A percentile compares a stretch with the other conserved stretches of the same genome.
These are phyloP conservation scores for Esteya vermicola DNA, from an alignment of 2,329 filamentous ascomycete genomes.

Conservation along the genomic window DNA sequence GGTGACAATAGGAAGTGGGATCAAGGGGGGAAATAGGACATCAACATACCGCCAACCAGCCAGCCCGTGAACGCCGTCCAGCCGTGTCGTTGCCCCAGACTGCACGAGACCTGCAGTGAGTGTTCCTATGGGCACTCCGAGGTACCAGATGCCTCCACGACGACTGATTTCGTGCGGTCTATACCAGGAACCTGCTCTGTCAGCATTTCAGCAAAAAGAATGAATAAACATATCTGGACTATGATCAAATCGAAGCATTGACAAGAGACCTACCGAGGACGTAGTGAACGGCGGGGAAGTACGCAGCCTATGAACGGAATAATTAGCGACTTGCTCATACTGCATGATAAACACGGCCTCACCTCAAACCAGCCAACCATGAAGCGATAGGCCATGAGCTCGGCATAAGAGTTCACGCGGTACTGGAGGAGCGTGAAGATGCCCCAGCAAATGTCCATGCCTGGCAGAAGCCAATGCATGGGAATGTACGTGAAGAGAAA, in stretches of 20 bases:
- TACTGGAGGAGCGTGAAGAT: slow-evolving; percentile 26
- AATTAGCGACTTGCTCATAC: no score
- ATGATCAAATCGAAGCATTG: no score
- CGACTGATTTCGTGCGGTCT: slow-evolving; percentile 45
- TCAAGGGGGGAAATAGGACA: no score
- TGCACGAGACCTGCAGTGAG: slow-evolving; percentile 25
- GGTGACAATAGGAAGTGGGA: no score
- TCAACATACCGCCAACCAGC: slow-evolving; percentile 38
- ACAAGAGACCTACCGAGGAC: no score
- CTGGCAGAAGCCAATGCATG: slow-evolving; percentile 10
- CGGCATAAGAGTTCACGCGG: slow-evolving; percentile 24
- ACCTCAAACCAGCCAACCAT: slow-evolving; percentile 39
- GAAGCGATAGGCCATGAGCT: slow-evolving; percentile 33
- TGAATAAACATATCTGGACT: no score
- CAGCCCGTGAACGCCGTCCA: slow-evolving; percentile 30
- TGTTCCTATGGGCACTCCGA: slow-evolving; percentile 35
- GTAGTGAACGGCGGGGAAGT: slow-evolving; percentile 37
- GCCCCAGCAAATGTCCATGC: slow-evolving; percentile 17
- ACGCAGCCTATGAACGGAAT: no score
- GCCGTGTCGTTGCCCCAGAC: slow-evolving; percentile 19
- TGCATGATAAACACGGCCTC: no score
- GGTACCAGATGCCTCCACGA: slow-evolving; percentile 45
- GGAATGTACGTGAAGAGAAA: slow-evolving; percentile 23
- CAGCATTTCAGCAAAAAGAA: no score
- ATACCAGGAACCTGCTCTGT: slow-evolving; percentile 48